Percentiles rank a stretch among this genome's conserved stretches.
Conservation (phyloP, 768 basidiomycete species). For the Xerocomellus chrysenteron region DNA sequence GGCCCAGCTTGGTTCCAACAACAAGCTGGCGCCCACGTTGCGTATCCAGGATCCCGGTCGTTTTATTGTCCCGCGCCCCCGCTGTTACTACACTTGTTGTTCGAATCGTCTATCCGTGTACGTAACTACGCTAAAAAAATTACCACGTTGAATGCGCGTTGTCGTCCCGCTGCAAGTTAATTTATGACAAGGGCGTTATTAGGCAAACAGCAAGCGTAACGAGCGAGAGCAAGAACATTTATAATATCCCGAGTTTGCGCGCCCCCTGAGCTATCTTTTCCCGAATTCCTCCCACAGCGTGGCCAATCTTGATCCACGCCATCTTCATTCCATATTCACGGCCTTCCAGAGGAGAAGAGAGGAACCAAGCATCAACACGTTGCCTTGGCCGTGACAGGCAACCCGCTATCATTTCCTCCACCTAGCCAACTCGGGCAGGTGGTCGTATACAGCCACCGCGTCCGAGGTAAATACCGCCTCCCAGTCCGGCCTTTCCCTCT, state of each 20-base stretch:
- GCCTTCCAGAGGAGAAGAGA: conserved; percentile 22
- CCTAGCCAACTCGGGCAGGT: conserved; percentile 32
- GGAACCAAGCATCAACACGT: conserved; percentile 33
- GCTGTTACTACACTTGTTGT: conserved; percentile 2
- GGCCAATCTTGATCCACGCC: conserved; percentile 32
- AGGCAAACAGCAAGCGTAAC: conserved; percentile 1
- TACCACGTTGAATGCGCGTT: conserved; percentile 27
- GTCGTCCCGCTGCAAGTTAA: conserved; percentile 5
- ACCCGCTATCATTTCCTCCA: conserved; percentile 24
- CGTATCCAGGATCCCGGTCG: conserved; percentile 5
- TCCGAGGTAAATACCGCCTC: conserved; percentile 32
- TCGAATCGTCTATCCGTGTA: conserved; percentile 11
- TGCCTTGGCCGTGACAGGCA: conserved; percentile 33
- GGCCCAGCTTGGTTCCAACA: background rate
- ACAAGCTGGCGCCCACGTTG: conserved; percentile 15
- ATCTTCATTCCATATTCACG: conserved; percentile 28
- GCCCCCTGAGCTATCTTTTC: conserved; percentile 20
- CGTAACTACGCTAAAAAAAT: conserved; percentile 19
- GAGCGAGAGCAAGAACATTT: conserved; percentile 5
- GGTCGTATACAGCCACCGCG: conserved; percentile 33
- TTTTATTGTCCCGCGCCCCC: conserved; percentile 12
- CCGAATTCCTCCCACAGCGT: conserved; percentile 18
- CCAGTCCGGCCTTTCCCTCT: conserved; percentile 6
- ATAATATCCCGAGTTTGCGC: conserved; percentile 16
- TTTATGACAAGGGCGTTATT: background rate